Evolutionary conservation across 768 basidiomycete species (phyloP).

Genomic region (Mycena vulgaris): DNA sequence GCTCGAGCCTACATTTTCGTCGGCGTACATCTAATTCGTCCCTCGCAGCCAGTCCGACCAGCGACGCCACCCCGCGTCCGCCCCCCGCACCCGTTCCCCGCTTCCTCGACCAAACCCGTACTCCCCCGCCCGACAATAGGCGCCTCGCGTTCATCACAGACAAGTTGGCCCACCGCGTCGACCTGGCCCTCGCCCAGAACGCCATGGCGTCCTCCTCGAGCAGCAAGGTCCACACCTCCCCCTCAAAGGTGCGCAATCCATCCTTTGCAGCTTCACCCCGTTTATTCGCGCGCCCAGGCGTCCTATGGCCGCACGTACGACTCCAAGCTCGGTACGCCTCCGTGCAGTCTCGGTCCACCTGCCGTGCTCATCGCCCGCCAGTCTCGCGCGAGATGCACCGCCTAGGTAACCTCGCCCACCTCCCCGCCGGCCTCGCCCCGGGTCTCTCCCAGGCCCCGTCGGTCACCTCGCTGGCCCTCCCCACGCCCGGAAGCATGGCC

Average conservation of each 20-base stretch:
- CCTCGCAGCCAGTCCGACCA: no score
- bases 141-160: conserved; percentile 55
- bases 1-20: no score
- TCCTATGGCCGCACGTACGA: conserved; percentile 84
- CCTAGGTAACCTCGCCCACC: conserved; percentile 73
- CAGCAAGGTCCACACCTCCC: conserved; percentile 63
- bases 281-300: conserved; percentile 49
- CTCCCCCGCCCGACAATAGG: neutral
- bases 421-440: conserved; percentile 67
- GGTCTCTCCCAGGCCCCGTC: conserved; percentile 66
- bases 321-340: conserved; percentile 66
- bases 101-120: conserved; percentile 39
- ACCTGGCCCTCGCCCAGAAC: conserved; percentile 36
- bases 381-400: conserved; percentile 91
- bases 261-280: neutral
- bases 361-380: neutral
- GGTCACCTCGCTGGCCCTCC: conserved; percentile 61
- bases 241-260: conserved; percentile 60
- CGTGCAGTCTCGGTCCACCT: neutral
- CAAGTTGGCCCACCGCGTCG: conserved; percentile 51
- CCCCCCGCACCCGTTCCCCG: conserved; percentile 28
- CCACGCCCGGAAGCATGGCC: conserved; percentile 56
- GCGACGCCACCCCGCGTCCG: conserved; percentile 6
- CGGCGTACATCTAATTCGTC: no score
- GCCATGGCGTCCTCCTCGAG: conserved; percentile 55